Conservation (phyloP, 1,139 yeast genomes). For the Kazachstania sp. region DNA sequence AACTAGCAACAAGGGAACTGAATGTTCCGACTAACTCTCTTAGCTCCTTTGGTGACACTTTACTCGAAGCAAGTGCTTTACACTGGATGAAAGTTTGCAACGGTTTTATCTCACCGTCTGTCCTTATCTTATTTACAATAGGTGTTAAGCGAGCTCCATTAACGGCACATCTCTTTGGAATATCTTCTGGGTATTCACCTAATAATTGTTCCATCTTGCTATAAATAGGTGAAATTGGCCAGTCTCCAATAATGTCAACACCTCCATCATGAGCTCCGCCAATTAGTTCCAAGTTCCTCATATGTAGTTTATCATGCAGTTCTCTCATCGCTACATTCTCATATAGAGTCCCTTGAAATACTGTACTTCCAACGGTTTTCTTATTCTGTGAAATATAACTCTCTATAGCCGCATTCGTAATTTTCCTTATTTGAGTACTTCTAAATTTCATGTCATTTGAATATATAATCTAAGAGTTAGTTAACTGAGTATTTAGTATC, state of each 20-base stretch:
- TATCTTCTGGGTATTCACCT: slow-evolving; percentile 18
- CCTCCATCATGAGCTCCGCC: slow-evolving; percentile 77
- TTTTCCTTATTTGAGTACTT: slow-evolving; percentile 2
- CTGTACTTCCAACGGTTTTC: slow-evolving; percentile 34
- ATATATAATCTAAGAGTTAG: too few species aligned
- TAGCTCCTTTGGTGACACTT: slow-evolving; percentile 44
- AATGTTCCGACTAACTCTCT: slow-evolving; percentile 55
- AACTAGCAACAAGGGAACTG: slow-evolving; percentile 35
- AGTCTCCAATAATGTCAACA: slow-evolving; percentile 56
- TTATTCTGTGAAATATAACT: slow-evolving; percentile 17
- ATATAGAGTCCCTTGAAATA: slow-evolving; percentile 62
- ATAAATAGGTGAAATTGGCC: slow-evolving; percentile 38
- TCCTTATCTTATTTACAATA: slow-evolving; percentile 10
- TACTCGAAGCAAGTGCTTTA: slow-evolving; percentile 39
- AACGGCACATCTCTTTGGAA: slow-evolving; percentile 30
- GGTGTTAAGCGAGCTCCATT: slow-evolving; percentile 30
- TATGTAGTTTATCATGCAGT: slow-evolving; percentile 32
- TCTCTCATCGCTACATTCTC: slow-evolving; percentile 49
- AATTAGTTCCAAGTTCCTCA: slow-evolving; percentile 32
- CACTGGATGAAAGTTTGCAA: slow-evolving; percentile 47
- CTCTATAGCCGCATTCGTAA: slow-evolving; percentile 10
- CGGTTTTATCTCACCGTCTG: slow-evolving; percentile 11
- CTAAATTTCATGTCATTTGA: neutral
- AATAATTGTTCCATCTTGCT: slow-evolving; percentile 26
- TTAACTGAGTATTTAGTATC: too few species aligned